Conservation (phyloP, 2,329 filamentous ascomycete species). For the Curvularia eragrostidis region DNA sequence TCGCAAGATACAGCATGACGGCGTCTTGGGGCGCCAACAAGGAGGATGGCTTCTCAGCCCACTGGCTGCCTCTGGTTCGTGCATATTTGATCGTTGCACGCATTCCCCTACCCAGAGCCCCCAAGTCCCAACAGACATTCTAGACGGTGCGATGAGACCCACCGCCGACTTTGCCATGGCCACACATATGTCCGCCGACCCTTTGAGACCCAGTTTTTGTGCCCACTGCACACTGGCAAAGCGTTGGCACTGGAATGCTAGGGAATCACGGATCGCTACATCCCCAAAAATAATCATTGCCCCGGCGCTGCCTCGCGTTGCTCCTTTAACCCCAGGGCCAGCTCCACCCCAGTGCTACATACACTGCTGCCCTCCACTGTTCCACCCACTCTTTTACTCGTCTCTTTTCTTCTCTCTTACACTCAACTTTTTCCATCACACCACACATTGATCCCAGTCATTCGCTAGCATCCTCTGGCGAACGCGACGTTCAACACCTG, state of each 20-base stretch:
- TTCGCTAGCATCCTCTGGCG: conserved; percentile 8
- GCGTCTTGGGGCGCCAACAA: conserved; percentile 2
- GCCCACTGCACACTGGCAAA: conserved; percentile 19
- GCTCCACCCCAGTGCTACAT: conserved; percentile 19
- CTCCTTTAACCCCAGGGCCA: conserved; percentile 24
- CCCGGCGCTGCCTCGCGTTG: conserved; percentile 4
- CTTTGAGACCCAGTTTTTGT: conserved; percentile 29
- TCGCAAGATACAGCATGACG: conserved; percentile 2
- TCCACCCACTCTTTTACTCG: neutral
- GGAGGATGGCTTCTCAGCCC: neutral
- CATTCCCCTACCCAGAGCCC: conserved; percentile 7
- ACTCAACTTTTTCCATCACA: neutral
- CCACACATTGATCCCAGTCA: neutral
- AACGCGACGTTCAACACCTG: conserved; percentile 4
- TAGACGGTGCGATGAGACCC: conserved; percentile 17
- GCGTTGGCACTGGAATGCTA: conserved; percentile 13
- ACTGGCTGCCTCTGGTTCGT: conserved; percentile 8
- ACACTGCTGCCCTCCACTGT: conserved; percentile 3
- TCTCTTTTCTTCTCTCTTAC: neutral
- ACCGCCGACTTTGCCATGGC: conserved; percentile 20
- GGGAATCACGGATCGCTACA: conserved; percentile 30
- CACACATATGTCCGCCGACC: conserved; percentile 6
- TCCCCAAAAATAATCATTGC: conserved; percentile 28
- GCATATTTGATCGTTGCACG: neutral
- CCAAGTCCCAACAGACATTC: conserved; percentile 27